Evolutionary conservation across 345 rosid genomes (phyloP).

Genomic region (Corymbia maculata): DNA sequence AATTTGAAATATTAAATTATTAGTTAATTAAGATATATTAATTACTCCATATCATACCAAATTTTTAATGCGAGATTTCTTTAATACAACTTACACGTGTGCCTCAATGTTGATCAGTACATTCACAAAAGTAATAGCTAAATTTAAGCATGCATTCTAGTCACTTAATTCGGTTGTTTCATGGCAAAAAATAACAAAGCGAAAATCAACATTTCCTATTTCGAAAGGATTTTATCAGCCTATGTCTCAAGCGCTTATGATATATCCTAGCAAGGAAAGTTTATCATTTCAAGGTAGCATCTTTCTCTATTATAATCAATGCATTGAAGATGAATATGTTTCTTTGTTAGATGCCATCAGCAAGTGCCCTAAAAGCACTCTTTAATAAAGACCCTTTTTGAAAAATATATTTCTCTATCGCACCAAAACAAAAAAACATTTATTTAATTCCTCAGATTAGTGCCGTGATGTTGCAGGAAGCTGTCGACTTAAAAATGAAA

Average conservation of each 20-base stretch:
- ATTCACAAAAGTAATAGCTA: not conserved
- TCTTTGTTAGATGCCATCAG: not conserved
- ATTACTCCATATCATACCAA: not conserved
- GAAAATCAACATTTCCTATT: not conserved
- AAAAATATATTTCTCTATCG: not conserved
- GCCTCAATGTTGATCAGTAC: not conserved
- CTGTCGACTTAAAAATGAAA: not conserved
- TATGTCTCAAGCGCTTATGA: not conserved
- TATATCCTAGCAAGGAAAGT: not conserved
- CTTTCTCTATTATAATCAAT: not conserved
- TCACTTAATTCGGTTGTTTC: not conserved
- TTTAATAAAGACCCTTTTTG: not conserved
- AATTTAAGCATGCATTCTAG: not conserved
- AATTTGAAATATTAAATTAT: not conserved
- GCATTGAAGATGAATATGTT: not conserved
- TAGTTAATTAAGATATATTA: not conserved
- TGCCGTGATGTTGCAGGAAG: not conserved
- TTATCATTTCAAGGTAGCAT: not conserved
- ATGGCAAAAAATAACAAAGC: not conserved
- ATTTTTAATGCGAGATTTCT: rapidly evolving
- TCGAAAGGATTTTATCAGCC: not conserved
- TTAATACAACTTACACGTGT: not conserved
- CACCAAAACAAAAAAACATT: not conserved
- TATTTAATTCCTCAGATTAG: not conserved
- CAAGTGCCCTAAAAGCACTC: not conserved